Conservation (phyloP, 2,329 filamentous ascomycete species). For the Claviceps capensis region DNA sequence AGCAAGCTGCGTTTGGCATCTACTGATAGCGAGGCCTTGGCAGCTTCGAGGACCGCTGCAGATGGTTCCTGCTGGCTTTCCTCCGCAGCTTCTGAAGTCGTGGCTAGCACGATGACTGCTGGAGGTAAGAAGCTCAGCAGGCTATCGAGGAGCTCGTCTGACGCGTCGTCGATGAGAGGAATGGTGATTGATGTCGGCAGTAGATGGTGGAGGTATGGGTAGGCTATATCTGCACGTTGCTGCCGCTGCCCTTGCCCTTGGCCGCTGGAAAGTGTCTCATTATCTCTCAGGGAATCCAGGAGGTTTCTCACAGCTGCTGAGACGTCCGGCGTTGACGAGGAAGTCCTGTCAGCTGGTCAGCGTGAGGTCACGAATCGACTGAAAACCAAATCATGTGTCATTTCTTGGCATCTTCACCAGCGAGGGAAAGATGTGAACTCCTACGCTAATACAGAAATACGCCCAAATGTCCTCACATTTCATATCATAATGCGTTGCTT, state of each 20-base stretch:
- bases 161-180: constrained; percentile 53
- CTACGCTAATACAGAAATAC: constrained; percentile 19
- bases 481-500: constrained; percentile 3
- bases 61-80: constrained; percentile 50
- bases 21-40: constrained; percentile 57
- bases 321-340: constrained; percentile 51
- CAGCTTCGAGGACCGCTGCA: constrained; percentile 54
- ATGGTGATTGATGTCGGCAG: constrained; percentile 67
- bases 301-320: constrained; percentile 76
- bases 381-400: constrained; percentile 6
- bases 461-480: constrained; percentile 5
- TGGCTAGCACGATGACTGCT: constrained; percentile 61
- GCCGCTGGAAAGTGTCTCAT: constrained; percentile 25
- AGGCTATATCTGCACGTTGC: constrained; percentile 41
- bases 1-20: constrained; percentile 71
- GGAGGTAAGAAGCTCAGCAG: constrained; percentile 70
- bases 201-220: constrained; percentile 76
- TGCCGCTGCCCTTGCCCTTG: constrained; percentile 16
- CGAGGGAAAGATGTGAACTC: constrained; percentile 9
- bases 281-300: constrained; percentile 62
- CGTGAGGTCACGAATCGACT: constrained; percentile 10
- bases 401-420: constrained; percentile 12
- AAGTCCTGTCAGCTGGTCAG: constrained; percentile 42
- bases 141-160: constrained; percentile 54
- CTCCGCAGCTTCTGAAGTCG: constrained; percentile 44